Base-by-base conservation (phyloP, 1,284 basidiomycete genomes). In the Naganishia sp. region DNA sequence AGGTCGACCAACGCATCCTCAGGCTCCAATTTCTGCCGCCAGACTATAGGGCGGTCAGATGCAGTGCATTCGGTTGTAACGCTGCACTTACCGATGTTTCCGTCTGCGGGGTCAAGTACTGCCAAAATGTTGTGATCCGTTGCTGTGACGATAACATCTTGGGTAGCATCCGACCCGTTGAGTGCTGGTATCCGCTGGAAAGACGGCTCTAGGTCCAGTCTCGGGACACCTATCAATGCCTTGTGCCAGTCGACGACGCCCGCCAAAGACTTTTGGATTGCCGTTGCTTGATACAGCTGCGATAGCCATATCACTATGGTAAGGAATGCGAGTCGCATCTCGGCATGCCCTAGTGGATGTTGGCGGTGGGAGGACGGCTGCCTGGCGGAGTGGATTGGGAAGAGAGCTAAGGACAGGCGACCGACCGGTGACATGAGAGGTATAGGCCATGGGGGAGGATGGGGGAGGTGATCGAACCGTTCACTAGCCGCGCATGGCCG, bases 201-300 rank as follows among this genome's bases (percentile, higher is more conserved):
- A 32, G 71, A 70, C 15, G 81, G 79, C 18, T 73, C 69, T 0
- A 76, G 73, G 11, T 72, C 69, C 11, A 74, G 69, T 9, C 87
- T 77, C 0, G 90, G 89, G 9, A 88, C 82, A 25, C 92, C 92
- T 64, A 92, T 80, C 32, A 89, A 83, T 23, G 83, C 78, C 70
- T 86, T 88, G 79, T 94, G 85, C 92, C 92, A 94, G 81, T 94
- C 92, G 43, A 92, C 84, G 41, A 91, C 82, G 57, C 92, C 92
- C 42, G 87, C 90, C 18, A 80, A 71, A 49, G 78, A 75, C 28
- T 72, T 71, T 67, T 79, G 76, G 9, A 79, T 67, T 3, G 75
- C 76, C 1, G 72, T 21, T 11, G 71, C 70, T 35, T 55, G 56
- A 15, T 49, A 41, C 39, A 66, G 51, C 28, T 63, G 46, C 47